Percentiles rank a stretch among this genome's conserved stretches.
Evolutionary conservation across 768 basidiomycete genomes (phyloP).

Genomic region (Leccinum disarticulatum): DNA sequence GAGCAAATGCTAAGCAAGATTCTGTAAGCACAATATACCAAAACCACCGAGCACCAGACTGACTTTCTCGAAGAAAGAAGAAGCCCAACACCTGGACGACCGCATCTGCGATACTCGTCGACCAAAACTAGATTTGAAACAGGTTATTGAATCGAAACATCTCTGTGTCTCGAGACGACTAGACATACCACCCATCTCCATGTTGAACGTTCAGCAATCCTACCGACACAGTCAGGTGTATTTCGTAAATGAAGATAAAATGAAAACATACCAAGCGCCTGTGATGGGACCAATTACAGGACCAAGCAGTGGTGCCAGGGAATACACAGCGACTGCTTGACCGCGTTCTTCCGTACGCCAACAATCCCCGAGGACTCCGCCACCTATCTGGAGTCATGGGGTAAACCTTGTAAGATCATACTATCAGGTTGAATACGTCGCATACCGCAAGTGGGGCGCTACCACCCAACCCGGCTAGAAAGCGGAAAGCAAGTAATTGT

Average conservation of each 20-base stretch:
- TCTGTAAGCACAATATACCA: slow-evolving; percentile 16
- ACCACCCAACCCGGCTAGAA: slow-evolving; percentile 70
- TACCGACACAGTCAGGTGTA: slow-evolving; percentile 18
- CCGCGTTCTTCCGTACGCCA: slow-evolving; percentile 64
- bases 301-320: slow-evolving; percentile 63
- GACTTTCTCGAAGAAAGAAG: slow-evolving; percentile 63
- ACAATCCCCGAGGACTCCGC: slow-evolving; percentile 64
- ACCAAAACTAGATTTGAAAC: slow-evolving; percentile 52
- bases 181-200: slow-evolving; percentile 71
- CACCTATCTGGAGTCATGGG: slow-evolving; percentile 47
- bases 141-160: not conserved
- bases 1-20: slow-evolving; percentile 25
- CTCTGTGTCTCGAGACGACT: not conserved
- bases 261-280: slow-evolving; percentile 50
- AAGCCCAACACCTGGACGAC: slow-evolving; percentile 55
- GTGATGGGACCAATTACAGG: slow-evolving; percentile 63
- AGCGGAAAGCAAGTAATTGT: slow-evolving; percentile 66
- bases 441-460: slow-evolving; percentile 60
- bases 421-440: too few species aligned
- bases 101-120: slow-evolving; percentile 57
- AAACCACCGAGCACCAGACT: slow-evolving; percentile 16
- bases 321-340: slow-evolving; percentile 60
- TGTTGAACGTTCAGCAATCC: slow-evolving; percentile 56
- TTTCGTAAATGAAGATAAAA: not conserved
- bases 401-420: not conserved